Evolutionary conservation across 495 filamentous ascomycete species (phyloP), one percentile per base, ranked within the genome.

Genomic region (Hypoxylon rickii): DNA sequence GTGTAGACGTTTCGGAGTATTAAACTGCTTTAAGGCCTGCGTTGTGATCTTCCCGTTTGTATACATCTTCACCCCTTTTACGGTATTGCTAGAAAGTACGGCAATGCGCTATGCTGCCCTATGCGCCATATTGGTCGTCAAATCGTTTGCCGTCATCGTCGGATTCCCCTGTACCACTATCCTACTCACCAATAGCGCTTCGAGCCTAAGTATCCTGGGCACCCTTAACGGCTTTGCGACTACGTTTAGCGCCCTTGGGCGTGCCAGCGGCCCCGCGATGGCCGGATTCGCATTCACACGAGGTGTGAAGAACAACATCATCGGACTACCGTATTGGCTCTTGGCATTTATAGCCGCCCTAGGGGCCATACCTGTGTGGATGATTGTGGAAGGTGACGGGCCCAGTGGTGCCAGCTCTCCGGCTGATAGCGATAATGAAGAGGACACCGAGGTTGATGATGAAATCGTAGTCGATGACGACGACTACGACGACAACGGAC

Each of bases 181-280:
- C 62, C 71, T 96, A 15, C 76, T 97, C 13, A 96, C 92, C 38
- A 97, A 96, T 72, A 89, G 87, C 13, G 91, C 91, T 1, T 70
- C 76, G 0, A 88, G 82, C 38, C 73, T 96, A 24, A 75, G 81
- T 22, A 80, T 95, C 39, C 80, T 96, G 5, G 93, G 92, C 0
- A 96, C 92, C 1, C 73, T 97, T 42, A 97, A 97, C 66, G 93
- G 93, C 0, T 83, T 96, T 44, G 89, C 88, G 0, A 92, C 90
- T 0, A 86, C 86, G 41, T 79, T 92, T 22, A 86, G 84, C 55
- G 90, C 89, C 0, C 63, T 96, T 15, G 92, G 92, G 7, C 77
- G 90, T 21, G 91, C 89, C 1, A 63, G 78, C 10, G 93, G 93
- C 0, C 93, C 93, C 3, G 87, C 88, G 0, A 61, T 85, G 11